A percentile compares a stretch with the other conserved stretches of the same genome.
Evolutionary conservation across 352 stramenopile genomes (phyloP).

Genomic region (Globisporangium yorkense): DNA sequence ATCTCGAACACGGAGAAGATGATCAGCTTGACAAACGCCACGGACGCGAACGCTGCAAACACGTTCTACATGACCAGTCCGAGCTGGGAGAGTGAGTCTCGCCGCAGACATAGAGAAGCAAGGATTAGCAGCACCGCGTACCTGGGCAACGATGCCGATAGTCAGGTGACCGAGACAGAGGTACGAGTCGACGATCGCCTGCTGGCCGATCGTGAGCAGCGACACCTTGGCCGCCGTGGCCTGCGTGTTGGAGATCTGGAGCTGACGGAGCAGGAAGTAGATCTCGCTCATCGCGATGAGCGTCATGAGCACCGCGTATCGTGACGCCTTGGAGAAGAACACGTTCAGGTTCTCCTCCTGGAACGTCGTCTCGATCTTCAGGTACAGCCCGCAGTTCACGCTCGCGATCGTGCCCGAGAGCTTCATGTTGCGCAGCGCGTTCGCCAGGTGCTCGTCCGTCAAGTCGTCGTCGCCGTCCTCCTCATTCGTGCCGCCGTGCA

Average conservation of each 20-base stretch:
- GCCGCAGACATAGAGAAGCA: no score
- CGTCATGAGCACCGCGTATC: slow-evolving; percentile 82
- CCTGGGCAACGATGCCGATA: slow-evolving; percentile 87
- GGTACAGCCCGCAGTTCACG: slow-evolving; percentile 72
- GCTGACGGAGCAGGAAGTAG: slow-evolving; percentile 77
- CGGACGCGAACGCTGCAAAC: slow-evolving; percentile 93
- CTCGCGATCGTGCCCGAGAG: slow-evolving; percentile 59
- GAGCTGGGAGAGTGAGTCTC: no score
- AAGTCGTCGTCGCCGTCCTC: slow-evolving; percentile 29
- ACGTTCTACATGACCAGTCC: slow-evolving; percentile 61
- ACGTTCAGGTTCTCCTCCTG: slow-evolving; percentile 80
- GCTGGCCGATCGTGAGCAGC: slow-evolving; percentile 76
- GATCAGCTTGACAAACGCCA: slow-evolving; percentile 97
- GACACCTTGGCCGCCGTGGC: slow-evolving; percentile 79
- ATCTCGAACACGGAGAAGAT: slow-evolving; percentile 99
- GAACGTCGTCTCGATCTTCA: slow-evolving; percentile 70
- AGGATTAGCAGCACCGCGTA: slow-evolving; percentile 6
- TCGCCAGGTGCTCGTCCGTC: slow-evolving; percentile 22
- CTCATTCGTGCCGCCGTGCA: slow-evolving; percentile 4
- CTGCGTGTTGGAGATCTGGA: slow-evolving; percentile 82
- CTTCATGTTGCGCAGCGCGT: slow-evolving; percentile 41
- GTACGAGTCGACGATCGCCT: slow-evolving; percentile 92
- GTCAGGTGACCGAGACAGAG: slow-evolving; percentile 95
- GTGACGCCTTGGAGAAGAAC: slow-evolving; percentile 76
- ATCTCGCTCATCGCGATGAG: slow-evolving; percentile 84